Evolutionary conservation across 306 rosid species (phyloP), one percentile per base, ranked within the genome.

Genomic region (Rosa multiflora): DNA sequence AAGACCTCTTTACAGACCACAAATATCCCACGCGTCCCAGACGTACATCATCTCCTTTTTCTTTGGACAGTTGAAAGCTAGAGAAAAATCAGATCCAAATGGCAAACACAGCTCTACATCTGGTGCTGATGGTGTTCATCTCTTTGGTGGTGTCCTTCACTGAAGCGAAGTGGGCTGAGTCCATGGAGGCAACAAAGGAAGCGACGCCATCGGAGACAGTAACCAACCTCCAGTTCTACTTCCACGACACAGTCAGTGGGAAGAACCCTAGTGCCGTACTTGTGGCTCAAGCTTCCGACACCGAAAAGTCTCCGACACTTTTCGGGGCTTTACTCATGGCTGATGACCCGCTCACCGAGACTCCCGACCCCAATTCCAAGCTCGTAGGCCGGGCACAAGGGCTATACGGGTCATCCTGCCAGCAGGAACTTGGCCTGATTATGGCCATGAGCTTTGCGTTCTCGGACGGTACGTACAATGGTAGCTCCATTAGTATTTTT

Each of bases 321-420:
- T 94, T 94, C 47, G 97, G 98, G 1, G 68, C 72, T 4, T 6
- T 92, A 58, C 70, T 85, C 78, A 92, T 90, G 89, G 97, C 85
- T 0, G 97, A 94, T 49, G 98, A 92, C 63, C 90, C 96, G 1
- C 76, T 94, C 15, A 92, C 96, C 0, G 96, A 90, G 63, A 89
- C 94, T 0, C 76, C 89, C 4, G 92, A 94, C 75, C 97, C 96
- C 6, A 81, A 89, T 0, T 94, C 98, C 0, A 90, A 89, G 86
- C 43, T 88, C 0, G 78, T 94, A 67, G 97, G 97, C 0, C 85
- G 97, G 47, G 98, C 98, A 0, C 97, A 94, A 12, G 98, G 98
- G 8, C 37, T 89, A 3, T 94, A 94, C 32, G 97, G 85, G 8
- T 88, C 93, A 2, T 82, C 93, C 0, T 82, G 89, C 6, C 94